Percentiles rank a stretch among this genome's conserved stretches.
Evolutionary conservation across 2,329 filamentous ascomycete species (phyloP).

Genomic region (Aspergillus bombycis): DNA sequence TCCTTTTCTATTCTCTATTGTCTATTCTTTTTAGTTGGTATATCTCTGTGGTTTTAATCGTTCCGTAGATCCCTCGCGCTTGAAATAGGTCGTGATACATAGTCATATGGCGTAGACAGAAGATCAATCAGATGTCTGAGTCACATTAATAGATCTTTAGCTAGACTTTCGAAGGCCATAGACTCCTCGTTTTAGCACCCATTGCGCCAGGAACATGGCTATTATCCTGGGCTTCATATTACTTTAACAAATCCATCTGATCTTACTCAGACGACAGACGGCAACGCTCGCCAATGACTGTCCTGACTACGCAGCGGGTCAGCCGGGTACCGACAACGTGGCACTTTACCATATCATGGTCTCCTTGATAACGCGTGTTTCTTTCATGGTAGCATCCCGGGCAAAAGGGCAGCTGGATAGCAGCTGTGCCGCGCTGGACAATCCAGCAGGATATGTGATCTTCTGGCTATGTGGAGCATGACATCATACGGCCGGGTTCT

Average conservation of each 20-base stretch:
- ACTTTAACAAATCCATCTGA: constrained; percentile 86
- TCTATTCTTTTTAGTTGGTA: background rate
- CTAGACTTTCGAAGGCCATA: constrained; percentile 55
- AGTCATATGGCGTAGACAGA: no score
- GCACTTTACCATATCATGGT: constrained; percentile 86
- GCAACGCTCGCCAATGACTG: constrained; percentile 81
- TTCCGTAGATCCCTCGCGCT: constrained; percentile 13
- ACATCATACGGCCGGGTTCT: constrained; percentile 64
- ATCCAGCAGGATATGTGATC: constrained; percentile 78
- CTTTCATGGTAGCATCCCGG: constrained; percentile 85
- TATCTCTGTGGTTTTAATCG: no score
- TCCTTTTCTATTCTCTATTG: background rate
- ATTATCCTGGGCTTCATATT: constrained; percentile 87
- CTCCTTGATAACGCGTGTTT: constrained; percentile 91
- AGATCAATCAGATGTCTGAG: no score
- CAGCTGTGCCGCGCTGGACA: constrained; percentile 77
- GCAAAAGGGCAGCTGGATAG: constrained; percentile 79
- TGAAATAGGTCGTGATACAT: no score
- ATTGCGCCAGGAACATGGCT: constrained; percentile 82
- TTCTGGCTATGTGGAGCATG: constrained; percentile 78
- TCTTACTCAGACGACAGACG: constrained; percentile 75
- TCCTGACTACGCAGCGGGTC: constrained; percentile 88
- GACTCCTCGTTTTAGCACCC: constrained; percentile 66
- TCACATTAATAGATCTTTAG: constrained; percentile 29
- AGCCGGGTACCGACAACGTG: constrained; percentile 84